phyloP scores from a whole-genome alignment of 306 rosid species.

The Pueraria montana region DNA sequence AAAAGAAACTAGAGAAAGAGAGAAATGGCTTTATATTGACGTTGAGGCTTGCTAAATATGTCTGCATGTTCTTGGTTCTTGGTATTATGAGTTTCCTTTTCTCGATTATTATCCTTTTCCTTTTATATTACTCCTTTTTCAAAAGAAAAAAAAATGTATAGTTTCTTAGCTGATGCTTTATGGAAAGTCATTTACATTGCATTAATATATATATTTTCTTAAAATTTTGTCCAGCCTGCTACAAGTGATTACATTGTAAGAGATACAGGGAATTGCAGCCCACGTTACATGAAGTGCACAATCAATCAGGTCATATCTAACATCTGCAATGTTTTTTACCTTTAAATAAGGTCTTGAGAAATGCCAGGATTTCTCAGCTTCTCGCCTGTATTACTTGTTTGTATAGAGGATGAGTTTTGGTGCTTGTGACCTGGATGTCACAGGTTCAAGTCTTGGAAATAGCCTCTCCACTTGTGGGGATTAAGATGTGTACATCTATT shows the following conservation, averaged over 20 bases:
- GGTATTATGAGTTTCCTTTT: constrained; percentile 36
- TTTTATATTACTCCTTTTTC: constrained; percentile 14
- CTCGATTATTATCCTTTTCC: constrained; percentile 2
- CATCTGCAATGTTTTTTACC: constrained; percentile 39
- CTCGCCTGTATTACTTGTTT: constrained; percentile 29
- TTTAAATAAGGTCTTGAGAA: constrained; percentile 28
- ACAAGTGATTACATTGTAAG: constrained; percentile 88
- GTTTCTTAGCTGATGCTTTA: constrained; percentile 37
- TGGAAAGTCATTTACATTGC: constrained; percentile 44
- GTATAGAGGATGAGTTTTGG: constrained; percentile 27
- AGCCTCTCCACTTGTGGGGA: not conserved
- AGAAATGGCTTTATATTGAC: constrained; percentile 12
- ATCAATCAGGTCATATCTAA: constrained; percentile 81
- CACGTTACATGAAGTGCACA: constrained; percentile 99
- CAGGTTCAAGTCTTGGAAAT: not conserved
- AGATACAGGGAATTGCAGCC: constrained; percentile 98
- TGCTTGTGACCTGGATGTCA: not conserved
- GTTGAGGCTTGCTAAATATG: not conserved
- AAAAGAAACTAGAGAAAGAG: constrained; percentile 16
- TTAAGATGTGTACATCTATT: not conserved
- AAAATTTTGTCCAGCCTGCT: constrained; percentile 78
- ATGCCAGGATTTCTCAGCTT: constrained; percentile 27
- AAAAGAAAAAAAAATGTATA: not conserved
- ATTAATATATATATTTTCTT: constrained; percentile 3
- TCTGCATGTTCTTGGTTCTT: constrained; percentile 42